Base-by-base conservation (phyloP, 2,329 filamentous ascomycete genomes). In the Arachnopeziza araneosa region DNA sequence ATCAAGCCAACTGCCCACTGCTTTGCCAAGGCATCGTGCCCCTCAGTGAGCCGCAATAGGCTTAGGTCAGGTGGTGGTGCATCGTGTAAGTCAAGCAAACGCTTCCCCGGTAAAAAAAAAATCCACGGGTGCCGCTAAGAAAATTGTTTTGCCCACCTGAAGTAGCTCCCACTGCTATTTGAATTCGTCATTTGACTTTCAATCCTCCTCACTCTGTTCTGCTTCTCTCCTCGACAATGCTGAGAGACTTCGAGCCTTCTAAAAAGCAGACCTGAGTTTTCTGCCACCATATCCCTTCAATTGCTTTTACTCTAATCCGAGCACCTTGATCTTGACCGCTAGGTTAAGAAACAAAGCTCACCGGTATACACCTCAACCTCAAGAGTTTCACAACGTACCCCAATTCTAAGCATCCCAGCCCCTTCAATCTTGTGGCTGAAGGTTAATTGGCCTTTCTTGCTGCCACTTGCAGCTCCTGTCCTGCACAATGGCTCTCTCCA, bases 401-500 rank as follows among this genome's bases (percentile, higher is more conserved):
- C 12, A 48, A 26, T 56, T 61, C 52, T 58, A 57, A 54, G 30
- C 50, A 44, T 12, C 36, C 12, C 3, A 44, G 17, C 58, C 48
- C 9, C 26, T 50, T 56, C 56, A 50, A 54, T 54, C 58, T 17
- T 36, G 50, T 49, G 36, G 50, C 32, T 54, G 62, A 32, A 61
- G 60, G 56, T 63, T 60, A 36, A 59, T 62, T 65, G 56, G 58
- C 57, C 48, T 36, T 62, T 52, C 50, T 49, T 50, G 54, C 49
- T 24, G 56, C 63, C 62, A 67, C 69, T 67, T 69, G 66, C 67
- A 57, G 50, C 56, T 51, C 52, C 49, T 52, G 56, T 52, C 55
- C 58, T 57, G 52, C 62, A 63, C 65, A 68, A 74, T 74, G 72
- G 70, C 70, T 65, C 66, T 72, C 58, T 68, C 68, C 50, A 66